Evolutionary conservation across 345 rosid genomes (phyloP), one percentile per base, ranked within the genome.

Genomic region (Moringa oleifera): DNA sequence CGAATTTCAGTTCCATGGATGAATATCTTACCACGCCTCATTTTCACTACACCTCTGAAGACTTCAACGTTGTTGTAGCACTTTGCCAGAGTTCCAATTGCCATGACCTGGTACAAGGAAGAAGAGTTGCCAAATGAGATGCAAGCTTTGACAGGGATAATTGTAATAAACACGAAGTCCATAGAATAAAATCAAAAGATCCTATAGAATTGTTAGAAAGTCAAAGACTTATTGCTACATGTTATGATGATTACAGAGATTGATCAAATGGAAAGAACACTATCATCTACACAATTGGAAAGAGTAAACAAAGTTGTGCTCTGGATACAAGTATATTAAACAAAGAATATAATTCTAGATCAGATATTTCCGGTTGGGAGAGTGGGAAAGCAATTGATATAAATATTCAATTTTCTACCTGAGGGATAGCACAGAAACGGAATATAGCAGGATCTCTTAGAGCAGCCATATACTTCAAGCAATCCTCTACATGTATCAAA

Each of bases 341-440:
- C n/a, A 28, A 8, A 28, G 3, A 2, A 28, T 8, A 28, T 2
- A 8, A 28, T 28, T 28, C 8, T 3, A 28, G 33, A 8, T 11
- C 47, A 41, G 17, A 41, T 41, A 4, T 11, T 1, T 8, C 12
- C 12, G 12, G 47, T 1, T 41, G 47, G 47, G 47, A 1, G 47
- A 2, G 47, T 4, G 47, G 47, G 17, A 5, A 11, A 41, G 47
- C 9, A 11, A 11, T 41, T 41, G 13, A 41, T 7, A 57, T 58
- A 18, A 21, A 2, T 31, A 46, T 61, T n/a, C n/a, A n/a, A n/a
- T n/a, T 22, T 28, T 64, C 33, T 69, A 88, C 89, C 85, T 95
- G 96, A 76, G 96, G 95, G 62, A 91, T 95, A 33, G 94, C 97
- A 74, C 97, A 95, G 66, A 89, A 89, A 33, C 95, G 85, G 65